Percentiles rank a stretch among this genome's conserved stretches.
These are phyloP conservation scores for Phlebiopsis flavidoalba DNA, from an alignment of 768 basidiomycete genomes.

Conservation along the genomic window DNA sequence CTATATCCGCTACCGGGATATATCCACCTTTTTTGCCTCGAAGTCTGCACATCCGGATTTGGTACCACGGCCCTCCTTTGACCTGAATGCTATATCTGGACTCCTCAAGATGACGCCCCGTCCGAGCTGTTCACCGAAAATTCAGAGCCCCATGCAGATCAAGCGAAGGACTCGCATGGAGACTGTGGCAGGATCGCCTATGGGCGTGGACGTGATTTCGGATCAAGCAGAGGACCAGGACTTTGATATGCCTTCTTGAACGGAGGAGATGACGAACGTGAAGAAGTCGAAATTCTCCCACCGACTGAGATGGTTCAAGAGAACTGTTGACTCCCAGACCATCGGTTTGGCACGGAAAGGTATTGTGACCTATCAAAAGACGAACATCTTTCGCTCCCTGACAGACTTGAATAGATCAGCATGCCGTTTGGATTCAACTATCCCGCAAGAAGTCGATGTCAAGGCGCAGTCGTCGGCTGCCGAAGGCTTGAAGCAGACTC, in stretches of 20 bases:
- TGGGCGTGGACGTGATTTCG: slow-evolving; percentile 32
- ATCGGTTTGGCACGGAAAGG: slow-evolving; percentile 72
- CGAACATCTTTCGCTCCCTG: not conserved
- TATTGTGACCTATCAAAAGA: slow-evolving; percentile 27
- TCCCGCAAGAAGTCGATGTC: slow-evolving; percentile 61
- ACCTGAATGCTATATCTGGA: slow-evolving; percentile 74
- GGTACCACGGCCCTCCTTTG: slow-evolving; percentile 52
- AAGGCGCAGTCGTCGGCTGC: slow-evolving; percentile 75
- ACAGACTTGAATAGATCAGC: slow-evolving; percentile 44
- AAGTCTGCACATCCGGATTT: slow-evolving; percentile 36
- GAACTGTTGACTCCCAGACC: slow-evolving; percentile 46
- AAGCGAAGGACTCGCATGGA: not conserved
- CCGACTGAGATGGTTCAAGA: no score
- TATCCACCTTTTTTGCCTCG: slow-evolving; percentile 31
- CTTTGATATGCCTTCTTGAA: slow-evolving; percentile 84
- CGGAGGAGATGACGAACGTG: slow-evolving; percentile 45
- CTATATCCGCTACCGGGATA: slow-evolving; percentile 18
- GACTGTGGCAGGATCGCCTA: slow-evolving; percentile 1
- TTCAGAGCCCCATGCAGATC: slow-evolving; percentile 20
- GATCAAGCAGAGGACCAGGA: slow-evolving; percentile 66
- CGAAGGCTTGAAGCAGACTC: slow-evolving; percentile 52
- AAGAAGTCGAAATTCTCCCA: not conserved
- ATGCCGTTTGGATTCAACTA: slow-evolving; percentile 77
- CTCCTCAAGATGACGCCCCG: slow-evolving; percentile 21
- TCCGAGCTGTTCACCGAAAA: slow-evolving; percentile 21